Evolutionary conservation across 2,329 filamentous ascomycete genomes (phyloP), one percentile per base, ranked within the genome.

Genomic region (Ceratocystis smalleyi): DNA sequence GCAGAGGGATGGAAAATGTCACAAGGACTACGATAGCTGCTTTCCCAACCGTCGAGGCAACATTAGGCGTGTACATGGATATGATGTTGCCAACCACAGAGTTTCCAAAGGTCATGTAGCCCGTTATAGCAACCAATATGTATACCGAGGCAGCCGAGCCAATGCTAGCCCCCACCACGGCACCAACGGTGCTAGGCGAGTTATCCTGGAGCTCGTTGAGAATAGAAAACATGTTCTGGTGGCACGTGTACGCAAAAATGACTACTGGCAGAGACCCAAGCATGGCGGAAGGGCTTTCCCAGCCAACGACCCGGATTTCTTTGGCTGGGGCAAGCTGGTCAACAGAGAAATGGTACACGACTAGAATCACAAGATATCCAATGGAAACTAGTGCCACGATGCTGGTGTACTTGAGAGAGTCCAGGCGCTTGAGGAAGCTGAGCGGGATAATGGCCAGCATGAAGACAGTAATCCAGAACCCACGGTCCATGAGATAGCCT

Each of bases 211-310:
- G 90, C 75, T 99, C 94, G 71, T 99, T 99, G 55, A 99, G 77
- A 69, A 99, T 95, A 10, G 92, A 96, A 73, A 99, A 99, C 94
- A 99, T 99, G 73, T 99, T 99, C 72, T 99, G 94, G 74, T 99
- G 94, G 73, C 94, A 99, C 1, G 94, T 99, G 73, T 97, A 99
- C n/a, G 92, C 94, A 78, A 99, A 99, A 1, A 99, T 89, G 65
- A 97, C 91, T 63, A 99, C 91, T 0, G 94, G 94, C 68, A 99
- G 83, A 68, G 88, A 91, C 69, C 89, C 90, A 63, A 99, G 78
- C 5, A 88, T 85, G 43, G 87, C 82, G 8, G 95, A 79, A 2
- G 89, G 80, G 6, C 92, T 89, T 54, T 84, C 86, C 86, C 90
- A 96, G 67, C 83, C 77, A 68, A 96, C 79, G 35, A 90, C 77